Conservation (phyloP, 2,329 filamentous ascomycete species). For the Sphaerulina vaccinii region DNA sequence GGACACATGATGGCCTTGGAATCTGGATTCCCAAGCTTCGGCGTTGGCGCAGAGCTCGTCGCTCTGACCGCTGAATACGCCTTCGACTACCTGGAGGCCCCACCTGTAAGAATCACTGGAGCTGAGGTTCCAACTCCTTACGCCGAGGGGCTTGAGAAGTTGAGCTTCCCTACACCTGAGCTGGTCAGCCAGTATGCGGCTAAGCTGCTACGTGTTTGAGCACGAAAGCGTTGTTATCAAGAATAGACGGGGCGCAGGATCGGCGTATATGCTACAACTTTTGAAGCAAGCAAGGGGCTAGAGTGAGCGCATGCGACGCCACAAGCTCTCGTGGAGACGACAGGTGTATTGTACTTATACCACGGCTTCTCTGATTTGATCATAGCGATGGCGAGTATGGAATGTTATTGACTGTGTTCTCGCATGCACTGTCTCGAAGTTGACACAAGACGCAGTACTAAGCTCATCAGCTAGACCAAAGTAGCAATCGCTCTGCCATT, state of each 20-base stretch:
- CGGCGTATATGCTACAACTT: conserved; percentile 1
- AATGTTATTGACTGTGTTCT: conserved; percentile 11
- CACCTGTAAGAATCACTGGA: conserved; percentile 89
- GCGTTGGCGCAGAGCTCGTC: conserved; percentile 88
- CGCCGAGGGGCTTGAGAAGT: conserved; percentile 85
- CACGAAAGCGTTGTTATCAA: neutral
- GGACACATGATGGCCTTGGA: conserved; percentile 87
- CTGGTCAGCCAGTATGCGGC: conserved; percentile 85
- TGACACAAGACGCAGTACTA: no score
- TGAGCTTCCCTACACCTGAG: conserved; percentile 88
- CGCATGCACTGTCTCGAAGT: neutral
- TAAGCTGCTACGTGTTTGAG: conserved; percentile 77
- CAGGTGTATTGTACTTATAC: conserved; percentile 27
- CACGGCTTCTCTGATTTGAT: conserved; percentile 22
- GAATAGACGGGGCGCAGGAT: conserved; percentile 1
- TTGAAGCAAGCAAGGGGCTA: no score
- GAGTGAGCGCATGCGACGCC: neutral
- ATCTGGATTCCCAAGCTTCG: conserved; percentile 94
- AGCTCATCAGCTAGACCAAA: no score
- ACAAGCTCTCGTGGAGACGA: conserved; percentile 20
- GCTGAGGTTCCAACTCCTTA: conserved; percentile 98
- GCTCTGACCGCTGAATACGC: conserved; percentile 95
- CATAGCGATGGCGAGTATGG: conserved; percentile 27
- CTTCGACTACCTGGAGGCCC: conserved; percentile 95
- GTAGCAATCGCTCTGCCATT: no score